Percentiles rank a stretch among this genome's conserved stretches.
phyloP scores from a whole-genome alignment of 257 asterid species.

The Coffea eugenioides region DNA sequence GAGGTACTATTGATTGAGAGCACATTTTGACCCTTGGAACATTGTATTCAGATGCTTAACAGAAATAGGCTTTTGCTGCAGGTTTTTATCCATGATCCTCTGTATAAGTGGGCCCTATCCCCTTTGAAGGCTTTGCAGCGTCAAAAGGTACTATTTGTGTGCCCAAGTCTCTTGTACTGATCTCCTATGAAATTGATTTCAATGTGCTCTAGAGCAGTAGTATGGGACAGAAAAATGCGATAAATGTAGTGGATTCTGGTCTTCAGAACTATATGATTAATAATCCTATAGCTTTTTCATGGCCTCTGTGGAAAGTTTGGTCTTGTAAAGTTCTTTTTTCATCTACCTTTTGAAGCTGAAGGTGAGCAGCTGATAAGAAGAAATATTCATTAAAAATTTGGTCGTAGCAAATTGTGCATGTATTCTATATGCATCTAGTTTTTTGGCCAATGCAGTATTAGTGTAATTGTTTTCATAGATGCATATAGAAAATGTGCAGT shows the following conservation, averaged over 20 bases:
- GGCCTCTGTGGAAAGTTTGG: neutral
- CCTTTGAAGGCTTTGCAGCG: conserved; percentile 98
- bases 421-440: neutral
- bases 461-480: neutral
- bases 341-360: neutral
- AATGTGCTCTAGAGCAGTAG: neutral
- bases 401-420: neutral
- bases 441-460: neutral
- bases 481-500: neutral
- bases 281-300: neutral
- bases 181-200: neutral
- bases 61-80: conserved; percentile 25
- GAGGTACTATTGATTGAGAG: conserved; percentile 51
- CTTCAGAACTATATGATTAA: neutral
- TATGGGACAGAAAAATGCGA: neutral
- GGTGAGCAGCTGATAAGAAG: neutral
- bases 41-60: neutral
- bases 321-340: neutral
- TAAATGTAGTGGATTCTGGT: neutral
- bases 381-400: neutral
- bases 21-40: neutral
- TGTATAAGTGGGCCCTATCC: conserved; percentile 96
- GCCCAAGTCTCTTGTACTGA: neutral
- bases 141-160: conserved; percentile 61
- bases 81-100: conserved; percentile 98